These are phyloP conservation scores for Zoysia matrella DNA, from an alignment of 202 grass and related monocot genomes.

Conservation along the genomic window DNA sequence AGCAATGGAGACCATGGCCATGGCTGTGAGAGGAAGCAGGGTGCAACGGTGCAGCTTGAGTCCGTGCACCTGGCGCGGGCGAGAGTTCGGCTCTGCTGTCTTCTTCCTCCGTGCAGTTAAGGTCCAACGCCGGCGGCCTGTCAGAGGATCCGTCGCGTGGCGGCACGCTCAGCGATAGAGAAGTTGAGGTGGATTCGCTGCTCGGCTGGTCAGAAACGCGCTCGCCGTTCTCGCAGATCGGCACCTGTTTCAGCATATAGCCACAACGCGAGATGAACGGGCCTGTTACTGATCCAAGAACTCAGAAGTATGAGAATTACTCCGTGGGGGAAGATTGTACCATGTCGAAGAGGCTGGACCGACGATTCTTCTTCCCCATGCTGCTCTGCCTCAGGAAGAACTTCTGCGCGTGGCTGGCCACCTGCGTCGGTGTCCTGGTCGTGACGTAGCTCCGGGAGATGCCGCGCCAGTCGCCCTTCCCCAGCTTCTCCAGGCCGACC, in stretches of 20 bases:
- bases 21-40: conserved; percentile 24
- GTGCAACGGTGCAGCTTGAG: conserved; percentile 4
- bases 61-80: conserved; percentile 9
- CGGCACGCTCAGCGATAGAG: conserved; percentile 30
- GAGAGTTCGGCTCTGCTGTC: not conserved
- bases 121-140: conserved; percentile 43
- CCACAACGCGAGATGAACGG: not conserved
- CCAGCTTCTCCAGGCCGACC: conserved; percentile 73
- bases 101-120: conserved; percentile 45
- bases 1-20: conserved; percentile 40
- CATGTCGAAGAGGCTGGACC: conserved; percentile 88
- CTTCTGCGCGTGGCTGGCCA: conserved; percentile 95
- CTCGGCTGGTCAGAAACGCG: conserved; percentile 22
- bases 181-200: conserved; percentile 28
- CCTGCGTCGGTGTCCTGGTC: conserved; percentile 85
- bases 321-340: conserved; percentile 23
- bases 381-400: conserved; percentile 89
- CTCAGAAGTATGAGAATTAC: too few relatives aligned
- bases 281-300: not conserved
- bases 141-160: conserved; percentile 11
- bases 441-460: conserved; percentile 86
- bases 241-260: conserved; percentile 39
- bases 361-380: conserved; percentile 73
- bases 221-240: conserved; percentile 44
- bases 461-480: conserved; percentile 95